Percentiles rank a stretch among this genome's conserved stretches.
phyloP scores from a whole-genome alignment of 2,329 filamentous ascomycete species.

The Monosporascus sp. region DNA sequence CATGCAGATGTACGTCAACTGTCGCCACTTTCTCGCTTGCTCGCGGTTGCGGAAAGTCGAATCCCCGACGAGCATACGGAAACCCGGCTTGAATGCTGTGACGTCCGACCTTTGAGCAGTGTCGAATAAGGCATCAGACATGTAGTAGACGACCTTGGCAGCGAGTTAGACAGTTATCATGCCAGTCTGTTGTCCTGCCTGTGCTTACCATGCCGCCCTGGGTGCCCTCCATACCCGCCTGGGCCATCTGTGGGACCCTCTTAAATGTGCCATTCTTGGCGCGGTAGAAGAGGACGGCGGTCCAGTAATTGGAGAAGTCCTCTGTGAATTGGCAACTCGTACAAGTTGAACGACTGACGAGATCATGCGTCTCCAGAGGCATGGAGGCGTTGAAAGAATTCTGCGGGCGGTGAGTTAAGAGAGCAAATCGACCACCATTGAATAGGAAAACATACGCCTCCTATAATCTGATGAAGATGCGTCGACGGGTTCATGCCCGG shows the following conservation, averaged over 20 bases:
- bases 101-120: conserved; percentile 35
- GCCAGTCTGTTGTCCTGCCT: not conserved
- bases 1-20: conserved; percentile 35
- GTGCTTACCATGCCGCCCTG: conserved; percentile 33
- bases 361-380: conserved; percentile 27
- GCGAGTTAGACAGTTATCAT: conserved; percentile 28
- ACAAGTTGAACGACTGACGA: conserved; percentile 32
- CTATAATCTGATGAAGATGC: conserved; percentile 54
- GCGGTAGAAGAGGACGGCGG: conserved; percentile 28
- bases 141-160: conserved; percentile 42
- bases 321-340: conserved; percentile 34
- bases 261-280: conserved; percentile 26
- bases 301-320: conserved; percentile 29
- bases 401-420: conserved; percentile 13
- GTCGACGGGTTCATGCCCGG: conserved; percentile 42
- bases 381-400: conserved; percentile 40
- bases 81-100: conserved; percentile 42
- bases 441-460: conserved; percentile 30
- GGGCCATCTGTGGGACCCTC: conserved; percentile 38
- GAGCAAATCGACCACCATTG: not conserved
- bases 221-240: conserved; percentile 44
- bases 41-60: conserved; percentile 32
- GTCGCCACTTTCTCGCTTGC: conserved; percentile 31
- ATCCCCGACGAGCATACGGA: conserved; percentile 44
- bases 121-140: conserved; percentile 34